A percentile compares a stretch with the other conserved stretches of the same genome.
phyloP scores from a whole-genome alignment of 1,284 basidiomycete species.

The Earliella scabrosa region DNA sequence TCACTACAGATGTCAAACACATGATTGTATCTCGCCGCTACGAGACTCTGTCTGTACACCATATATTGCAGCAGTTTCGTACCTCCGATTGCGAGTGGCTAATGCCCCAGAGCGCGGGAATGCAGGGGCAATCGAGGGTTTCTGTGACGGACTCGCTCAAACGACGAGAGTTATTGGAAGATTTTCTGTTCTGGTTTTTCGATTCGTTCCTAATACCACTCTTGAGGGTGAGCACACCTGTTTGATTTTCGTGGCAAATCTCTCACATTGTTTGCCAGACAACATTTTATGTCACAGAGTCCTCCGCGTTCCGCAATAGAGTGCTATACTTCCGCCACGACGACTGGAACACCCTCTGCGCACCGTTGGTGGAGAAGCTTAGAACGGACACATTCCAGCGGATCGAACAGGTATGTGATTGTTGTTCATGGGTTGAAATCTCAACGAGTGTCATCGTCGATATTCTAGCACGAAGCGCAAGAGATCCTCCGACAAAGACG shows the following conservation, averaged over 20 bases:
- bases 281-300: slow-evolving; percentile 94
- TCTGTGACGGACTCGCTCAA: slow-evolving; percentile 74
- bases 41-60: slow-evolving; percentile 85
- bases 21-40: slow-evolving; percentile 80
- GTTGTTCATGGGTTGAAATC: too few relatives aligned
- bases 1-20: slow-evolving; percentile 63
- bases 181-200: slow-evolving; percentile 93
- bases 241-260: background rate
- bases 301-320: slow-evolving; percentile 84
- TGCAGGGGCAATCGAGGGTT: slow-evolving; percentile 48
- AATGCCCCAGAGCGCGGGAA: slow-evolving; percentile 45
- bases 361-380: slow-evolving; percentile 79
- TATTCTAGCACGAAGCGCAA: slow-evolving; percentile 68
- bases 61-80: slow-evolving; percentile 78
- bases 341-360: slow-evolving; percentile 87
- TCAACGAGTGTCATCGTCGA: too few relatives aligned
- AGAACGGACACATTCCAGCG: slow-evolving; percentile 68
- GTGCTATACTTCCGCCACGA: slow-evolving; percentile 94
- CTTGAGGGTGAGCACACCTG: slow-evolving; percentile 60
- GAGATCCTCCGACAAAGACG: slow-evolving; percentile 69
- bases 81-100: slow-evolving; percentile 87
- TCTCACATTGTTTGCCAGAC: slow-evolving; percentile 53
- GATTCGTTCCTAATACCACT: slow-evolving; percentile 85
- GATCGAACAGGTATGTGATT: slow-evolving; percentile 53
- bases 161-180: slow-evolving; percentile 78